These are phyloP conservation scores for Yamadazyma trypodendri DNA, from an alignment of 1,139 yeast species.

Conservation along the genomic window DNA sequence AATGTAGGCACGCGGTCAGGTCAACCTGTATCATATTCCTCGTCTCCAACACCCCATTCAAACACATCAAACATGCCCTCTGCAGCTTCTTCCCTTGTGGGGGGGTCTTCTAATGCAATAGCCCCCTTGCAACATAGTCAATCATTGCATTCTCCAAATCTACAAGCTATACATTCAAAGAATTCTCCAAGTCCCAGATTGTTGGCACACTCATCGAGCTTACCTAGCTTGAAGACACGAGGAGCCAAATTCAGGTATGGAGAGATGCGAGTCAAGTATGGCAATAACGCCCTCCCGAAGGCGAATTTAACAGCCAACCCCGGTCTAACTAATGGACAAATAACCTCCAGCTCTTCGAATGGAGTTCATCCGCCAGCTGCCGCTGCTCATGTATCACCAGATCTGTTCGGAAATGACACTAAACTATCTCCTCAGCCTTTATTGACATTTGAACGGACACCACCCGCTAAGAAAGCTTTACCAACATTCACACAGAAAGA, in stretches of 20 bases:
- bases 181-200: slow-evolving; percentile 6
- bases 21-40: neutral
- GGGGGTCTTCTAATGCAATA: neutral
- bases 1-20: neutral
- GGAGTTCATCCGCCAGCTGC: neutral
- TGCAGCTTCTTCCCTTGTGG: neutral
- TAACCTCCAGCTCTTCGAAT: neutral
- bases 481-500: slow-evolving; percentile 9
- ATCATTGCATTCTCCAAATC: slow-evolving; percentile 3
- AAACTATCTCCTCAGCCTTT: slow-evolving; percentile 16
- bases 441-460: slow-evolving; percentile 1
- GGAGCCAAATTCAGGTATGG: slow-evolving; percentile 9
- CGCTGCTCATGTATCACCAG: neutral
- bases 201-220: slow-evolving; percentile 42
- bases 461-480: slow-evolving; percentile 3
- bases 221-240: slow-evolving; percentile 24
- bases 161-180: slow-evolving; percentile 1
- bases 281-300: slow-evolving; percentile 4
- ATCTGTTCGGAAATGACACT: neutral
- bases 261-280: slow-evolving; percentile 12
- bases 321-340: neutral
- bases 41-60: slow-evolving; percentile 1
- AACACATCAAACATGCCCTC: neutral
- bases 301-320: neutral
- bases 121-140: slow-evolving; percentile 1